Percentiles rank a stretch among this genome's conserved stretches.
phyloP scores from a whole-genome alignment of 2,329 filamentous ascomycete genomes.

The Fusarium praegraminearum region DNA sequence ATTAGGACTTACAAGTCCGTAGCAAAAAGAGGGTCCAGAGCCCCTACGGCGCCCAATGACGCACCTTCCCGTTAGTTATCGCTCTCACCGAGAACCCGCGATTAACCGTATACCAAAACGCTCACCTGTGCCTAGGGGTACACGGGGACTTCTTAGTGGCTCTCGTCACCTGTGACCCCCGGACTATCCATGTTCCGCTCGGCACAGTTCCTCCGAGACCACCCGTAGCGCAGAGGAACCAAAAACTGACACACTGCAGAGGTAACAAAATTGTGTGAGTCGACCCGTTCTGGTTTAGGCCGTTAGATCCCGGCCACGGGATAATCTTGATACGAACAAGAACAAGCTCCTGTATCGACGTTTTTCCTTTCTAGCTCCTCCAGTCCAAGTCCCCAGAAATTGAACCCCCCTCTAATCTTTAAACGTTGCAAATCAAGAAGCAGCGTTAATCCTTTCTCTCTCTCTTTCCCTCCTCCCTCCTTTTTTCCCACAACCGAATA shows the following conservation, averaged over 20 bases:
- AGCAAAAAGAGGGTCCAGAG: slow-evolving; percentile 20
- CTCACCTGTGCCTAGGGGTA: slow-evolving; percentile 10
- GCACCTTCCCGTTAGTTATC: slow-evolving; percentile 33
- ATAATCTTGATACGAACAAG: slow-evolving; percentile 49
- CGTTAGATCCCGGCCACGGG: slow-evolving; percentile 46
- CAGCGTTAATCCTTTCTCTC: slow-evolving; percentile 23
- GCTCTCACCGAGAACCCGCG: slow-evolving; percentile 46
- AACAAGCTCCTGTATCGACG: slow-evolving; percentile 46
- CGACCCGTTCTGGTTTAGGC: slow-evolving; percentile 44
- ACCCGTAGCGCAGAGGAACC: slow-evolving; percentile 45
- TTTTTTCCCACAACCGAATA: slow-evolving; percentile 15
- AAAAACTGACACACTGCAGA: slow-evolving; percentile 15
- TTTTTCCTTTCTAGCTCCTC: slow-evolving; percentile 45
- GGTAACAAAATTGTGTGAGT: slow-evolving; percentile 30
- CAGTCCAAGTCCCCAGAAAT: slow-evolving; percentile 1
- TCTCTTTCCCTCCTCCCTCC: slow-evolving; percentile 1
- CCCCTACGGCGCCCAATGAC: slow-evolving; percentile 36
- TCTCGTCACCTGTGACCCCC: neutral
- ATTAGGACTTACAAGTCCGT: slow-evolving; percentile 39
- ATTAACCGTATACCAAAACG: slow-evolving; percentile 43
- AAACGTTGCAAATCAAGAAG: slow-evolving; percentile 29
- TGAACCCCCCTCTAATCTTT: slow-evolving; percentile 15
- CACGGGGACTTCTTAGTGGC: slow-evolving; percentile 31
- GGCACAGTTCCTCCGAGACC: slow-evolving; percentile 47
- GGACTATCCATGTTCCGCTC: slow-evolving; percentile 46